A percentile compares a stretch with the other conserved stretches of the same genome.
These are phyloP conservation scores for Usnea hakonensis DNA, from an alignment of 495 filamentous ascomycete species.

Conservation along the genomic window DNA sequence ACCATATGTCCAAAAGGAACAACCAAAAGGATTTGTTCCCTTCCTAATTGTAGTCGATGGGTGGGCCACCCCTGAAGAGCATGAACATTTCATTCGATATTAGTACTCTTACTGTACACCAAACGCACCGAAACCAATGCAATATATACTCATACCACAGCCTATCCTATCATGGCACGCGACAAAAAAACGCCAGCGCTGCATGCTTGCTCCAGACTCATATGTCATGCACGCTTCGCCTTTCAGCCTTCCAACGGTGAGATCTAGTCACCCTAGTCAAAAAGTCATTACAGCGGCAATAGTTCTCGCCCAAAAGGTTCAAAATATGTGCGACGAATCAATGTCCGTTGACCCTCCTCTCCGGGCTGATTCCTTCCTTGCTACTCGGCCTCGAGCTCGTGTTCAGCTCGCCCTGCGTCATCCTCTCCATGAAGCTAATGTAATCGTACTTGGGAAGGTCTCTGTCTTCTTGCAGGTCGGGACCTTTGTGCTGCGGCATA, in stretches of 20 bases:
- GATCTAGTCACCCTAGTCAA: neutral
- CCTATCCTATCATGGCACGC: neutral
- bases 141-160: neutral
- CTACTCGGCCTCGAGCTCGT: neutral
- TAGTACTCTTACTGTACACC: neutral
- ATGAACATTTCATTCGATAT: neutral
- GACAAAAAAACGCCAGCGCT: neutral
- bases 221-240: neutral
- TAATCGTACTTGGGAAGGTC: slow-evolving; percentile 81
- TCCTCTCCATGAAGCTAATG: slow-evolving; percentile 82
- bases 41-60: neutral
- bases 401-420: slow-evolving; percentile 35
- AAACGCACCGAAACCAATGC: neutral
- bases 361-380: neutral
- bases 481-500: slow-evolving; percentile 73
- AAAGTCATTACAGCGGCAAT: neutral
- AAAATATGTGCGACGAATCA: neutral
- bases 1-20: too few relatives aligned
- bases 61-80: neutral
- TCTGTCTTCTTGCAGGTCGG: slow-evolving; percentile 69
- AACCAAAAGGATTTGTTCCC: neutral
- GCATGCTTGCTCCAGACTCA: neutral
- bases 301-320: too few relatives aligned
- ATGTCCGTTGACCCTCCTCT: neutral
- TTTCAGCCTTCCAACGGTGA: neutral